Percentiles rank a stretch among this genome's conserved stretches.
phyloP scores from a whole-genome alignment of 2,329 filamentous ascomycete species.

The Capronia americana region DNA sequence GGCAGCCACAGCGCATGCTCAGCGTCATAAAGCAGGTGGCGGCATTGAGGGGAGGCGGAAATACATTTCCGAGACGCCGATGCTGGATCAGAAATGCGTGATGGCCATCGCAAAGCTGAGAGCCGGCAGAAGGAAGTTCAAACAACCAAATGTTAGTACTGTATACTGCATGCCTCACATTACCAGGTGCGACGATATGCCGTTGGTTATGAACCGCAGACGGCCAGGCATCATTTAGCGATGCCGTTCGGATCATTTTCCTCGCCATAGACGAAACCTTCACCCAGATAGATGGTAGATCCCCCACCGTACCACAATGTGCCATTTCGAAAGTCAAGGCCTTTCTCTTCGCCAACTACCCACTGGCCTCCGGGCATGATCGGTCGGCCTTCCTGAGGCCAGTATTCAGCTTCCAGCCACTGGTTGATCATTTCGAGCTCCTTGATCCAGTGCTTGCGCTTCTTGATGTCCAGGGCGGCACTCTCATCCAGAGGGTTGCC shows the following conservation, averaged over 20 bases:
- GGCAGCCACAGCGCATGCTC: background rate
- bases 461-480: constrained; percentile 53
- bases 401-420: constrained; percentile 74
- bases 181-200: background rate
- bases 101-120: background rate
- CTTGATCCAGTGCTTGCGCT: constrained; percentile 69
- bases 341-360: constrained; percentile 84
- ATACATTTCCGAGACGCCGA: background rate
- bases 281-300: constrained; percentile 65
- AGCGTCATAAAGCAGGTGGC: background rate
- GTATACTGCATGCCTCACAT: background rate
- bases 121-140: background rate
- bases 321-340: constrained; percentile 76
- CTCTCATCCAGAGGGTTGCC: constrained; percentile 50
- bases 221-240: background rate
- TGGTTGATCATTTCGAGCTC: constrained; percentile 77
- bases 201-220: background rate
- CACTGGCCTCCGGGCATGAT: constrained; percentile 70
- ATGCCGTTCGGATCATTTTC: constrained; percentile 19
- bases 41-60: background rate
- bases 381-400: constrained; percentile 58
- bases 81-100: background rate
- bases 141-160: background rate
- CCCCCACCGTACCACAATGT: constrained; percentile 88
- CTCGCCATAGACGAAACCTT: constrained; percentile 30